Percentiles rank a stretch among this genome's conserved stretches.
Evolutionary conservation across 805 yeast species (phyloP).

Genomic region (Myxozyma melibiosi): DNA sequence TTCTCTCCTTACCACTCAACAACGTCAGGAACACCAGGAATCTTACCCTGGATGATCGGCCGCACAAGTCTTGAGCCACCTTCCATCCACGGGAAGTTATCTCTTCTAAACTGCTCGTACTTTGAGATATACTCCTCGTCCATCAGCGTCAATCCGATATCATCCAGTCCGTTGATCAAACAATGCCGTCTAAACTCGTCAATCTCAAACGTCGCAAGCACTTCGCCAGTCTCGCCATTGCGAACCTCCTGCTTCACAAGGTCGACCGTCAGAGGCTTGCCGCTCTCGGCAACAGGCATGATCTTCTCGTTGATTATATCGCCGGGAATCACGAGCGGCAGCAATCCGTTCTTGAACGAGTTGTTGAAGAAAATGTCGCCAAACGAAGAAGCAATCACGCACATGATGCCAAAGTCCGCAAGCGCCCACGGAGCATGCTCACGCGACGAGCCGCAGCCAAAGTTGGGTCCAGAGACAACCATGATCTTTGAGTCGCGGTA

Average conservation of each 20-base stretch:
- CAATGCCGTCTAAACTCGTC: constrained; percentile 95
- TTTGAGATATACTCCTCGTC: constrained; percentile 74
- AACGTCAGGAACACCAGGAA: constrained; percentile 32
- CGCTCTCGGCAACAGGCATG: constrained; percentile 77
- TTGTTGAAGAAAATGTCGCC: constrained; percentile 98
- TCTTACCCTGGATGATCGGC: constrained; percentile 29
- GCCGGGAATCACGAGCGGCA: constrained; percentile 89
- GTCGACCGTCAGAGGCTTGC: constrained; percentile 74
- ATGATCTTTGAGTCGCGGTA: constrained; percentile 78
- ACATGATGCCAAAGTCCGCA: constrained; percentile 94
- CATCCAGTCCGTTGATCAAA: constrained; percentile 91
- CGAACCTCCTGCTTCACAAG: constrained; percentile 81
- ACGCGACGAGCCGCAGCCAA: constrained; percentile 98
- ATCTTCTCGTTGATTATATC: constrained; percentile 70
- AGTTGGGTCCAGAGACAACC: constrained; percentile 93
- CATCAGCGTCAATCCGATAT: constrained; percentile 91
- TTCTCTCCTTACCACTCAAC: constrained; percentile 30
- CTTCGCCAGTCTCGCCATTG: constrained; percentile 62
- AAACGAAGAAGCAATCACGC: constrained; percentile 95
- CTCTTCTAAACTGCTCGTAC: constrained; percentile 77
- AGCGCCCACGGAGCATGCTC: constrained; percentile 99
- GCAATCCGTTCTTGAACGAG: constrained; percentile 92
- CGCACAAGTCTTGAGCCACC: constrained; percentile 28
- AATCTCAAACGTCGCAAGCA: constrained; percentile 80
- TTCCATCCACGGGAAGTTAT: constrained; percentile 76